Base-by-base conservation (phyloP, 2,329 filamentous ascomycete genomes). In the Aspergillus jensenii region DNA sequence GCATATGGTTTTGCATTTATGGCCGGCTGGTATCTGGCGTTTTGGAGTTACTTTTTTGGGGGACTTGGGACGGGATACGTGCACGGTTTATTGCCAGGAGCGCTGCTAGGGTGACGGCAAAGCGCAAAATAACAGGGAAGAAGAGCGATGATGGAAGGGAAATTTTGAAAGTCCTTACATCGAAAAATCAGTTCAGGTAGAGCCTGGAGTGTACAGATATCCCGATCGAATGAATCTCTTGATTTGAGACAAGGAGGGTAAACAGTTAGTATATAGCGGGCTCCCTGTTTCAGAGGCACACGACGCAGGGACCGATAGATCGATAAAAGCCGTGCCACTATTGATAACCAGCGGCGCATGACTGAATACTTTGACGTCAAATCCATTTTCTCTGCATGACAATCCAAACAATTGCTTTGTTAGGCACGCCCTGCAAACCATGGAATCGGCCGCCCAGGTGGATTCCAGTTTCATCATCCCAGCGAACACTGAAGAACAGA, bases 11-110 rank as follows among this genome's bases (percentile, higher is more conserved):
- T 66, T 62, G 62, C 66, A 66, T 65, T 46, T 60, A 63, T 59
- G 60, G 62, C 59, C 60, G 61, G 65, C 64, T 64, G 66, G 66
- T 56, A 60, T 62, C 59, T 61, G 60, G 58, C 57, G 58, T 59
- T 61, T 53, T 49, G 63, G 62, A 62, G 62, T 65, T 64, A 53
- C 37, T 53, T 51, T 50, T 54, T 54, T 59, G 49, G 45, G 43
- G 52, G 59, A 58, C 65, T 59, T 61, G 51, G 49, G 57, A 49
- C 48, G 39, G 49, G 49, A 52, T 39, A 46, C 47, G 23, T 25
- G 27, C 35, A 52, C 48, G 46, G 39, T 46, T 61, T 37, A 50
- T 52, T 59, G 52, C 56, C 47, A 53, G 47, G 27, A 56, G 54
- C 44, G 21, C 9, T 51, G 40, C 33, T 17, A 15, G 40, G 46